Evolutionary conservation across 73 alveolate species (phyloP).

Genomic region (Paramecium primaurelia): DNA sequence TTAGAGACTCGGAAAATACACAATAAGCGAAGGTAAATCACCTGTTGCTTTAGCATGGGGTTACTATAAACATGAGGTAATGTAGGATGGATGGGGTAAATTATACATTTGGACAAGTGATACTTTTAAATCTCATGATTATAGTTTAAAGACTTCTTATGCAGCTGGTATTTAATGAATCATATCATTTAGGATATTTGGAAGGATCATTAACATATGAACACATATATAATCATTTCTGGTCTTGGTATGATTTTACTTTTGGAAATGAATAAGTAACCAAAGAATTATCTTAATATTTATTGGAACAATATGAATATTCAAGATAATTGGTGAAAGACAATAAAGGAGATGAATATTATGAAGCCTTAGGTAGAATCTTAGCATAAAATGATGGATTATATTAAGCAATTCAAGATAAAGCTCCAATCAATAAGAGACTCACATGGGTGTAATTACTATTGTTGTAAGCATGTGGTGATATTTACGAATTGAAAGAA

Average conservation of each 20-base stretch:
- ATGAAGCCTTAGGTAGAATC: constrained; percentile 20
- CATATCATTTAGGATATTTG: constrained; percentile 12
- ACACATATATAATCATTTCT: constrained; percentile 66
- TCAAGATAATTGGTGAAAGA: not conserved
- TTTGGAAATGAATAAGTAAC: not conserved
- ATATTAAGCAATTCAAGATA: not conserved
- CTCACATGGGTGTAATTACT: constrained; percentile 6
- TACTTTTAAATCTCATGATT: not conserved
- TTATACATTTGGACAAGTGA: constrained; percentile 29
- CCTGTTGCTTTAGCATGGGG: constrained; percentile 48
- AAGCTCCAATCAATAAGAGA: not conserved
- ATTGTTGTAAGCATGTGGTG: constrained; percentile 38
- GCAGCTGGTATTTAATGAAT: constrained; percentile 15
- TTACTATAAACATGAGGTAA: constrained; percentile 35
- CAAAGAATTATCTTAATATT: not conserved
- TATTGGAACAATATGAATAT: not conserved
- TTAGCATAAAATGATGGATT: constrained; percentile 44
- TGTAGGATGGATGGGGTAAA: constrained; percentile 46
- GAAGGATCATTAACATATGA: constrained; percentile 74
- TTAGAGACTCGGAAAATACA: not conserved
- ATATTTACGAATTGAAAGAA: not conserved
- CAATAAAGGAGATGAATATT: constrained; percentile 23
- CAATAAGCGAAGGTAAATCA: not conserved
- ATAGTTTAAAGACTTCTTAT: constrained; percentile 19
- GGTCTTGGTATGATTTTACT: constrained; percentile 36